Conservation (phyloP, 2,329 filamentous ascomycete species). For the Penicillium sclerotigenum region DNA sequence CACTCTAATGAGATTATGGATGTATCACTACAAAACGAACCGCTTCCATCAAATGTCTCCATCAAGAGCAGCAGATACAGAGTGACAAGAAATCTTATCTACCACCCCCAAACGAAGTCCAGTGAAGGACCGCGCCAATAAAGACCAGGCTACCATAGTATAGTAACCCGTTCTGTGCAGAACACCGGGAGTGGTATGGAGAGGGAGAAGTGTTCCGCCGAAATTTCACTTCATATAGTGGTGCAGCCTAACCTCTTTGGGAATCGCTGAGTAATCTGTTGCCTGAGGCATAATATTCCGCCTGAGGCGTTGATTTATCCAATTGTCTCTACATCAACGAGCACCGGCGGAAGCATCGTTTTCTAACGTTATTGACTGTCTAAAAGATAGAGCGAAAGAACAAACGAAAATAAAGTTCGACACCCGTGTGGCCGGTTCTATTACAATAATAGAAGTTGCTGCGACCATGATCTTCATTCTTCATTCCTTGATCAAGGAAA, state of each 20-base stretch:
- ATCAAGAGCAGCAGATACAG: constrained; percentile 89
- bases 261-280: constrained; percentile 2
- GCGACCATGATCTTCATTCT: neutral
- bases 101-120: constrained; percentile 53
- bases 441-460: neutral
- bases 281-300: neutral
- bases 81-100: constrained; percentile 61
- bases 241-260: constrained; percentile 20
- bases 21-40: constrained; percentile 78
- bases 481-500: constrained; percentile 13
- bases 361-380: neutral
- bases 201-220: constrained; percentile 15
- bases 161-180: constrained; percentile 39
- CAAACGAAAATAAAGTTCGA: neutral
- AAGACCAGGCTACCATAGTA: constrained; percentile 32
- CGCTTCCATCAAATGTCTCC: constrained; percentile 66
- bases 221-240: constrained; percentile 4
- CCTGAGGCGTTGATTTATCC: neutral
- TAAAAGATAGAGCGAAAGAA: neutral
- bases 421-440: neutral
- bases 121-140: constrained; percentile 36
- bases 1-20: constrained; percentile 26
- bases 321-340: neutral
- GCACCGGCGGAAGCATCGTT: neutral
- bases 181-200: constrained; percentile 42